Evolutionary conservation across 1,139 yeast species (phyloP).

Genomic region (Scheffersomyces segobiensis): DNA sequence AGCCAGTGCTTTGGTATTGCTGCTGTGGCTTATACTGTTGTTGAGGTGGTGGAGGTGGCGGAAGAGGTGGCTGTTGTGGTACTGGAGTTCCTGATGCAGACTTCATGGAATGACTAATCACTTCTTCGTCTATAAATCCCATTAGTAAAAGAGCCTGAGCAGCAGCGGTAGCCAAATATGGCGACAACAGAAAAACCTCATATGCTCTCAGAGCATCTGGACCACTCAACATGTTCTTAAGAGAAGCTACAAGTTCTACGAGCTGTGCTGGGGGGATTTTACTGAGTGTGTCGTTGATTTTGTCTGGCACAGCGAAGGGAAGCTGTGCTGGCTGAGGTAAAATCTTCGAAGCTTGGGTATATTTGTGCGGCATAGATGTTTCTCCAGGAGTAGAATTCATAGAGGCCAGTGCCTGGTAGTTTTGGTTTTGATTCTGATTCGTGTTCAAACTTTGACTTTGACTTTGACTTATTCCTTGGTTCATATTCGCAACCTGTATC

Average conservation of each 20-base stretch:
- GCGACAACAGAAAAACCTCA: slow-evolving; percentile 55
- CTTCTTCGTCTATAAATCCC: slow-evolving; percentile 72
- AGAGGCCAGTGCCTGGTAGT: background rate
- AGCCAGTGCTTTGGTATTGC: slow-evolving; percentile 1
- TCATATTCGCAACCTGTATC: background rate
- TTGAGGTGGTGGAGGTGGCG: slow-evolving; percentile 5
- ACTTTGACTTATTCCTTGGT: background rate
- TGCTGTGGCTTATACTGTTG: slow-evolving; percentile 4
- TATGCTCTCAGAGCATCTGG: slow-evolving; percentile 52
- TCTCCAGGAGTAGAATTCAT: slow-evolving; percentile 4
- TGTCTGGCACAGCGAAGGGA: slow-evolving; percentile 51
- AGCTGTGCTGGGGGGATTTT: slow-evolving; percentile 68
- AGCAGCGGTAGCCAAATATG: slow-evolving; percentile 61
- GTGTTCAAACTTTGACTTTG: background rate
- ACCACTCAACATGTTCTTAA: slow-evolving; percentile 53
- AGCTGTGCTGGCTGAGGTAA: slow-evolving; percentile 49
- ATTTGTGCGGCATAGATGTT: slow-evolving; percentile 40
- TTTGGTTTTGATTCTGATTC: background rate
- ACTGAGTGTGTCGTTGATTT: slow-evolving; percentile 55
- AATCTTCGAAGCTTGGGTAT: slow-evolving; percentile 50
- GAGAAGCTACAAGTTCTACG: slow-evolving; percentile 63
- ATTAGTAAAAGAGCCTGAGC: slow-evolving; percentile 73
- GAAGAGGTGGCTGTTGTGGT: slow-evolving; percentile 15
- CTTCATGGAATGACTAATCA: slow-evolving; percentile 51
- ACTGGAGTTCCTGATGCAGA: slow-evolving; percentile 28